Base-by-base conservation (phyloP, 176 grass and related monocot genomes). In the Avena insularis region DNA sequence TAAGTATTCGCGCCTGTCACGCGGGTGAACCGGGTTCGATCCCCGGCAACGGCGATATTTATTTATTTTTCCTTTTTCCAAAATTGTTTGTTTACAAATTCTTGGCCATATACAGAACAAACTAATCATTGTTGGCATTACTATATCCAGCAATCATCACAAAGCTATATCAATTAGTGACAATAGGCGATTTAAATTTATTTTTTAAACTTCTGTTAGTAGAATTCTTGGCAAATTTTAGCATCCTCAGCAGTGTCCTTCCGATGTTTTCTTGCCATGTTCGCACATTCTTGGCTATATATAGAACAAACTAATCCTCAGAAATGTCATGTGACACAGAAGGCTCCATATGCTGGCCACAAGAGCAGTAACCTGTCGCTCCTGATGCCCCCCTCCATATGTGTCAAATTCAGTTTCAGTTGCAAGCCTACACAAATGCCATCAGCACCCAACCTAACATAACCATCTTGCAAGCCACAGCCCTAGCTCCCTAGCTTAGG, bases 1-100 rank as follows among this genome's bases (percentile, higher is more conserved):
- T 94, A 75, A 93, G 90, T 97, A 93, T 94, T 88, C 88, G 83
- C 88, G 92, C 92, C 94, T 92, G 94, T 97, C 94, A 92, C 90
- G 84, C 84, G 86, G 80, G 88, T 46, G 86, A 97, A 86, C 88
- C 83, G 94, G 90, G 92, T 92, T 97, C 81, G 84, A 95, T 97
- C 85, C 89, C 87, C 92, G 83, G 85, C 91, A 95, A 88, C 89
- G 83, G 87, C 46, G 9, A 48, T 47, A 10, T 47, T 47, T 10
- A 9, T 8, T 46, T 8, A 2, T 36, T 36, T 36, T 36, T 36
- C 35, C 35, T 43, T 43, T 43, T 6, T 0, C 38, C 38, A 7
- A 43, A 43, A 43, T 43, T 43, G 38, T 43, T n/a, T n/a, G n/a
- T n/a, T n/a, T n/a, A n/a, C n/a, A n/a, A n/a, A n/a, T n/a, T n/a